Base-by-base conservation (phyloP, 208 protist species). In the Tritrichomonas musculus region DNA sequence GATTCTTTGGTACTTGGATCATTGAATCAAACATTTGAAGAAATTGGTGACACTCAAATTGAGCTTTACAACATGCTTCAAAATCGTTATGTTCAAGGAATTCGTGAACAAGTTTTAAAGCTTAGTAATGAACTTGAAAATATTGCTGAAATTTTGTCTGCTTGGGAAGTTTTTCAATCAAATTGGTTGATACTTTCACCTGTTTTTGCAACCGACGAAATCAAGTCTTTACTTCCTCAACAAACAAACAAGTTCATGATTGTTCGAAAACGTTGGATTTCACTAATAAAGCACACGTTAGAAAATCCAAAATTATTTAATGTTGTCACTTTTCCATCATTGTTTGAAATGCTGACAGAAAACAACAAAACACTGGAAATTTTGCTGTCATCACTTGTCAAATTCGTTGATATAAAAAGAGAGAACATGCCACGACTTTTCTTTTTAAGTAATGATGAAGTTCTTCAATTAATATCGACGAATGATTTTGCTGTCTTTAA, bases 401-500 rank as follows among this genome's bases (percentile, higher is more conserved):
- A 53, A 20, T 47, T 57, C 39, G 20, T 47, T 33, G 77, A 88
- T 33, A 8, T 5, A 57, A 88, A 88, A 57, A 5, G 77, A 22
- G 44, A 60, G 39, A 5, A 33, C n/a, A 33, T 88, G 33, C 77
- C 77, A 88, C 25, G 77, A 57, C 30, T 88, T 53, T 88, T 41
- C 57, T 57, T 60, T 22, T 30, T 88, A 14, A 88, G 77, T 50
- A 49, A 88, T 88, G 44, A 88, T 60, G 77, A 88, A 88, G 27
- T 88, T n/a, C 33, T 88, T 88, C 39, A 0, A 11, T 47, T 88
- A 47, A 17, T 88, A 5, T 88, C 77, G 20, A 88, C 77, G 0
- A 57, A 53, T 47, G 47, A 88, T 57, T 88, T 88, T 30, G 13
- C 44, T 30, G 47, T 53, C 20, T 88, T 88, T 39, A 13, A 22